Evolutionary conservation across 352 stramenopile genomes (phyloP).

Genomic region (Globisporangium nodosum): DNA sequence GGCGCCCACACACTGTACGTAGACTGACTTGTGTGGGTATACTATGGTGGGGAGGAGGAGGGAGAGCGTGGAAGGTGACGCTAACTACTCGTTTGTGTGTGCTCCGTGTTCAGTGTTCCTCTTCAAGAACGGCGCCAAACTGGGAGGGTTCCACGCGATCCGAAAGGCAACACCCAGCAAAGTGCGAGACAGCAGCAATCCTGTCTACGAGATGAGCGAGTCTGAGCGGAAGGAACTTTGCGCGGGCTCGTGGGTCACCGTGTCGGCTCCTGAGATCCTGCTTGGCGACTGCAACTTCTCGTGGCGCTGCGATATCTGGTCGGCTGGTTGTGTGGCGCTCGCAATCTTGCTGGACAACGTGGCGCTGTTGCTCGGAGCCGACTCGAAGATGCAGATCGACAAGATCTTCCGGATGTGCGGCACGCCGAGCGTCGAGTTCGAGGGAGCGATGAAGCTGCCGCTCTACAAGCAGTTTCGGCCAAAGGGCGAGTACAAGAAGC

Average conservation of each 20-base stretch:
- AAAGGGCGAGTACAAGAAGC: slow-evolving; percentile 74
- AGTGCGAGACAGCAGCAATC: slow-evolving; percentile 22
- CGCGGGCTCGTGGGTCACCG: slow-evolving; percentile 55
- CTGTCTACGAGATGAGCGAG: slow-evolving; percentile 63
- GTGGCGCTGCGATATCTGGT: slow-evolving; percentile 75
- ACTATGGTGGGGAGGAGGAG: not conserved
- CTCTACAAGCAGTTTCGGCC: slow-evolving; percentile 48
- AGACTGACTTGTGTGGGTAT: not conserved
- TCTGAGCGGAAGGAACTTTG: slow-evolving; percentile 73
- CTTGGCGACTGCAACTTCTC: slow-evolving; percentile 65
- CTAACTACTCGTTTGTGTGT: not conserved
- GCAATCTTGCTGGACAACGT: slow-evolving; percentile 60
- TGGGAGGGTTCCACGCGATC: slow-evolving; percentile 69
- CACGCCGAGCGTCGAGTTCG: slow-evolving; percentile 53
- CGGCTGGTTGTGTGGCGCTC: slow-evolving; percentile 55
- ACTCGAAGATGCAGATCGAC: slow-evolving; percentile 63
- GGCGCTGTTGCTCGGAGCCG: slow-evolving; percentile 55
- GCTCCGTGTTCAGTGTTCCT: slow-evolving; percentile 43
- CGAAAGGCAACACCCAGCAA: slow-evolving; percentile 38
- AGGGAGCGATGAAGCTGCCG: slow-evolving; percentile 42
- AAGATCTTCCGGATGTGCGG: slow-evolving; percentile 77
- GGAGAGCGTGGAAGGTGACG: too few relatives aligned
- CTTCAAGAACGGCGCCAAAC: slow-evolving; percentile 54
- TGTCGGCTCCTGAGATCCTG: slow-evolving; percentile 66
- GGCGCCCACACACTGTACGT: slow-evolving; percentile 48